Conservation (phyloP, 768 basidiomycete species). For the Ramaria rubella region DNA sequence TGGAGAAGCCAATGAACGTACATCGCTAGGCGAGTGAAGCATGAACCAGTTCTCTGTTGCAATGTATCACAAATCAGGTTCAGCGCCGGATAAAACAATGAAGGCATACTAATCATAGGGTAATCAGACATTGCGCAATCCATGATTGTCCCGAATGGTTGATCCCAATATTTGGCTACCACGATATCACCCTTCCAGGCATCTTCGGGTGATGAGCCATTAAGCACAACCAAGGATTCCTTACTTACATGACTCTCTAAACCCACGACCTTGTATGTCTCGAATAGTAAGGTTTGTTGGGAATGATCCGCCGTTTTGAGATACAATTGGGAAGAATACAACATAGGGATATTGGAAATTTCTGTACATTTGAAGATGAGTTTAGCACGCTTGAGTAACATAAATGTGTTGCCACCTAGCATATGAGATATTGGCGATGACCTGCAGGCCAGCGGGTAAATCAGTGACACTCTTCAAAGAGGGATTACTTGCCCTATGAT, state of each 20-base stretch:
- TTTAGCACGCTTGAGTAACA: background rate
- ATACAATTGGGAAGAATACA: slow-evolving; percentile 69
- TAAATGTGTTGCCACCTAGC: background rate
- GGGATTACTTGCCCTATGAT: background rate
- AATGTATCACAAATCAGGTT: background rate
- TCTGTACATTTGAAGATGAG: slow-evolving; percentile 23
- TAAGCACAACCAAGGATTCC: background rate
- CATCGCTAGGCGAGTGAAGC: background rate
- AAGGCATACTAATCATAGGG: slow-evolving; percentile 43
- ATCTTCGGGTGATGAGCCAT: slow-evolving; percentile 20
- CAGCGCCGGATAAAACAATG: background rate
- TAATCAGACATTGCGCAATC: slow-evolving; percentile 81
- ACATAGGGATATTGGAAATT: slow-evolving; percentile 77
- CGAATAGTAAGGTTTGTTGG: slow-evolving; percentile 70
- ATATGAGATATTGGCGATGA: slow-evolving; percentile 4
- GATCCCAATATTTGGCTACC: slow-evolving; percentile 59
- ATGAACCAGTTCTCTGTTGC: slow-evolving; percentile 7
- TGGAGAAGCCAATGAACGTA: background rate
- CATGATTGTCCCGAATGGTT: slow-evolving; percentile 46
- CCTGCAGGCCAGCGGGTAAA: background rate
- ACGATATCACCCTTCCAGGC: slow-evolving; percentile 82
- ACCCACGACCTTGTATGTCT: slow-evolving; percentile 62
- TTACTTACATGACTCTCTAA: slow-evolving; percentile 36
- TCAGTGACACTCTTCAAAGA: background rate
- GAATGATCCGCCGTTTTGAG: slow-evolving; percentile 77